Conservation (phyloP, 148 eudicot species). For the Polygonum aviculare region DNA sequence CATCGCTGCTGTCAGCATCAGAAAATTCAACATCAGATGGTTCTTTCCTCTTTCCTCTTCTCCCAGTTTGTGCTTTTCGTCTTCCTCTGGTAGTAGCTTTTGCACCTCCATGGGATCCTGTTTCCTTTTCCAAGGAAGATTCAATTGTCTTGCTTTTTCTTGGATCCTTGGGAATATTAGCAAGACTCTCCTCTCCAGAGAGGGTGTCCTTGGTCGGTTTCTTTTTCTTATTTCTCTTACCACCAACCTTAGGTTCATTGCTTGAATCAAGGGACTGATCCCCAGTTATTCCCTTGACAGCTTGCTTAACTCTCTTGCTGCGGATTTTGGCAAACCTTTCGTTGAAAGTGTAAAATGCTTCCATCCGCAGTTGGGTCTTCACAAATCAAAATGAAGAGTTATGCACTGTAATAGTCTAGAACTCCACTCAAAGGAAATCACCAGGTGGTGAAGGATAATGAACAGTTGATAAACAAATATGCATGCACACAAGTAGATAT, state of each 20-base stretch:
- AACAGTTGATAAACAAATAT: background rate
- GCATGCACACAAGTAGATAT: background rate
- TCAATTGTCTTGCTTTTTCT: slow-evolving; percentile 19
- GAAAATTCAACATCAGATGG: slow-evolving; percentile 20
- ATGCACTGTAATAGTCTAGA: background rate
- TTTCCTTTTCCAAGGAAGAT: slow-evolving; percentile 15
- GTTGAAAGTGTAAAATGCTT: slow-evolving; percentile 95
- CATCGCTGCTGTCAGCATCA: slow-evolving; percentile 24
- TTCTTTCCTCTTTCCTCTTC: slow-evolving; percentile 30
- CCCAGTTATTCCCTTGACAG: slow-evolving; percentile 65
- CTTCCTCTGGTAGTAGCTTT: slow-evolving; percentile 26
- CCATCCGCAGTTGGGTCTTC: slow-evolving; percentile 89
- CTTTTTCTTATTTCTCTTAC: slow-evolving; percentile 14
- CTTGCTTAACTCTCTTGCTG: slow-evolving; percentile 81
- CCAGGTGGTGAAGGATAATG: background rate
- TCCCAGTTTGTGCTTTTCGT: slow-evolving; percentile 15
- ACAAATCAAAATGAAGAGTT: slow-evolving; percentile 18
- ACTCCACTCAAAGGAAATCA: background rate
- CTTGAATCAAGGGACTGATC: slow-evolving; percentile 31
- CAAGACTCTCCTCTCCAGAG: slow-evolving; percentile 14
- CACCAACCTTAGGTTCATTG: slow-evolving; percentile 24
- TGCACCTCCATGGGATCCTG: slow-evolving; percentile 24
- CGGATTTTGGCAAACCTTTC: slow-evolving; percentile 96
- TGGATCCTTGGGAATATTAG: slow-evolving; percentile 24
- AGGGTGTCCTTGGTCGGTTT: slow-evolving; percentile 9